Base-by-base conservation (phyloP, 2,329 filamentous ascomycete genomes). In the Scopulariopsis brevicaulis region DNA sequence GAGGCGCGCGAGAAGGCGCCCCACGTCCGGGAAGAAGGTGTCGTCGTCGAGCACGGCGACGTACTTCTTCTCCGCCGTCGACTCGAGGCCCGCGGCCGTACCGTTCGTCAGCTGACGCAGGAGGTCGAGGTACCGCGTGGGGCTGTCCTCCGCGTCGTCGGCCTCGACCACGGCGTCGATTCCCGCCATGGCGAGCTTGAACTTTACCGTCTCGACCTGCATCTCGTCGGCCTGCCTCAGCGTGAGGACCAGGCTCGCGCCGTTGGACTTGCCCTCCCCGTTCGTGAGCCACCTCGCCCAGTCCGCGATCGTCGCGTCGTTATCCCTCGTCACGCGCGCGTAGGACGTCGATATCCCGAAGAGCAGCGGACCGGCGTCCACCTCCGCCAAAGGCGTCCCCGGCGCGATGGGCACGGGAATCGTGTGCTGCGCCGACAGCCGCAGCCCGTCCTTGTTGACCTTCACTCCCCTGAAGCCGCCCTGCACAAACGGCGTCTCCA, bases 231-330 rank as follows among this genome's bases (percentile, higher is more conserved):
- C 73, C 37, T 68, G 68, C 53, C 77, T 71, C 43, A 79, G 67
- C 18, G 70, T 65, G 37, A 78, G 65, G 18, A 77, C 62, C 14
- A 77, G 62, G 5, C 66, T 70, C 3, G 74, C 75, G 12, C 76
- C 76, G 60, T 77, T 77, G 2, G 71, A 71, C 14, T 64, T 62
- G 2, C 69, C 67, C 10, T 67, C 66, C 3, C 72, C 72, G 52
- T 74, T 67, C 0, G 76, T 76, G 58, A 78, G 68, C 74, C 74
- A 78, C 3, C 74, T 68, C 43, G 71, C 66, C 76, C 75, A 78
- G 59, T 73, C 70, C 50, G 66, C 67, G 6, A 77, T 62, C 50
- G 76, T 64, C 11, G 72, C 69, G 58, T 69, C 69, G 56, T 76
- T 69, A 11, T 68, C 64, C 51, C 70, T 68, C 2, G 66, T 65